Evolutionary conservation across 2,329 filamentous ascomycete genomes (phyloP).

Genomic region (Xylaria sp.): DNA sequence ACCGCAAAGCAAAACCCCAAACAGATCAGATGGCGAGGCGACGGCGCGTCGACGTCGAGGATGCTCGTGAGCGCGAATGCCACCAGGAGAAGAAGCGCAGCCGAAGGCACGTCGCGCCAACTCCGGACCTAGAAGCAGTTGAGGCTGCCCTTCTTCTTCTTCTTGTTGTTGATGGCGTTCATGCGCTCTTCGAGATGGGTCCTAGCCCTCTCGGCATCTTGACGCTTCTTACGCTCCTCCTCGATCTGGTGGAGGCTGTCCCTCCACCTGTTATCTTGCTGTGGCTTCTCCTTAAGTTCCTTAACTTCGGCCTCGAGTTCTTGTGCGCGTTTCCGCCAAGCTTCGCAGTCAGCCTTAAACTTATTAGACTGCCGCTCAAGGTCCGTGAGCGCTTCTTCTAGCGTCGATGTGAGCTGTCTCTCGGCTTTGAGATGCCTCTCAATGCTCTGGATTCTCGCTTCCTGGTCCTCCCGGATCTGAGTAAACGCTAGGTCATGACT

Average conservation of each 20-base stretch:
- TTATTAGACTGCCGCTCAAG: slow-evolving; percentile 90
- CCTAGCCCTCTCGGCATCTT: slow-evolving; percentile 85
- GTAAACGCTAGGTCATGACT: slow-evolving; percentile 79
- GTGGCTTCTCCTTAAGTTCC: slow-evolving; percentile 60
- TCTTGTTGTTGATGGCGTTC: slow-evolving; percentile 88
- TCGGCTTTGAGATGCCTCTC: slow-evolving; percentile 96
- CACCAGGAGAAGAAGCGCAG: slow-evolving; percentile 19
- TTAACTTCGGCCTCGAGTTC: slow-evolving; percentile 74
- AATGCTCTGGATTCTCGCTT: slow-evolving; percentile 90
- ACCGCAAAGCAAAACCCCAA: slow-evolving; percentile 11
- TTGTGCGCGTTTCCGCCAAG: slow-evolving; percentile 83
- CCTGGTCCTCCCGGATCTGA: slow-evolving; percentile 91
- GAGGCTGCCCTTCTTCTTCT: slow-evolving; percentile 92
- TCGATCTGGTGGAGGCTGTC: slow-evolving; percentile 84
- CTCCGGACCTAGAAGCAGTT: slow-evolving; percentile 82
- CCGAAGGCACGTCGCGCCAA: slow-evolving; percentile 18
- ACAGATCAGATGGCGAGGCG: slow-evolving; percentile 5
- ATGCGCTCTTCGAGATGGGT: slow-evolving; percentile 93
- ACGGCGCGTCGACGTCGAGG: slow-evolving; percentile 5
- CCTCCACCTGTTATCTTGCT: slow-evolving; percentile 59
- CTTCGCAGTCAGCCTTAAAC: slow-evolving; percentile 86
- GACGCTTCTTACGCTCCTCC: slow-evolving; percentile 90
- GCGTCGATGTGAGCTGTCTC: slow-evolving; percentile 91
- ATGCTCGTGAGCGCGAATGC: slow-evolving; percentile 7
- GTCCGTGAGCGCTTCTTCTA: slow-evolving; percentile 94